Evolutionary conservation across 257 asterid species (phyloP).

Genomic region (Capsicum chinense): DNA sequence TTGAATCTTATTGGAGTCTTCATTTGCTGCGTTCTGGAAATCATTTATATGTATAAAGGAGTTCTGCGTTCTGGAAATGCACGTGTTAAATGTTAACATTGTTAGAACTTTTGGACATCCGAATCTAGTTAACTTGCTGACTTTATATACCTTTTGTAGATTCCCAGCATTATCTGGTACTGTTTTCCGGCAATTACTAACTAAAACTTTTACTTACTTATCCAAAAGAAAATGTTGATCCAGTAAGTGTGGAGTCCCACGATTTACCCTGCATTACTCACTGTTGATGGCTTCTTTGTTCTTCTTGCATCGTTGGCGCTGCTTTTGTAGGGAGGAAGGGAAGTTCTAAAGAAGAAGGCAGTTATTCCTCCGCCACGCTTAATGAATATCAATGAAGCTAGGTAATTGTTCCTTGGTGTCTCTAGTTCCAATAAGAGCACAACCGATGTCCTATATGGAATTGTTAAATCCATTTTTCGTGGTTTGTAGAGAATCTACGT

Average conservation of each 20-base stretch:
- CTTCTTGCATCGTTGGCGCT: conserved; percentile 4
- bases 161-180: neutral
- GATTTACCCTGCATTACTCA: too few species aligned
- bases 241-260: too few species aligned
- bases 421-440: neutral
- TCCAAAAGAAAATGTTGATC: neutral
- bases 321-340: conserved; percentile 83
- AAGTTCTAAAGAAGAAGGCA: conserved; percentile 80
- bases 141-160: neutral
- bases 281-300: too few species aligned
- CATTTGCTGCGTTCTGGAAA: neutral
- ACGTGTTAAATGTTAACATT: neutral
- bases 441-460: neutral
- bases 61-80: neutral
- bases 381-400: conserved; percentile 87
- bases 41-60: too few species aligned
- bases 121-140: neutral
- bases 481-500: conserved; percentile 71
- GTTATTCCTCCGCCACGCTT: conserved; percentile 83
- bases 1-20: neutral
- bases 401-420: conserved; percentile 48
- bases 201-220: neutral
- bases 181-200: neutral
- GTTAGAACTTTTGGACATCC: neutral
- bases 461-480: conserved; percentile 7